These are phyloP conservation scores for Suillus subalutaceus DNA, from an alignment of 768 basidiomycete species.

Conservation along the genomic window DNA sequence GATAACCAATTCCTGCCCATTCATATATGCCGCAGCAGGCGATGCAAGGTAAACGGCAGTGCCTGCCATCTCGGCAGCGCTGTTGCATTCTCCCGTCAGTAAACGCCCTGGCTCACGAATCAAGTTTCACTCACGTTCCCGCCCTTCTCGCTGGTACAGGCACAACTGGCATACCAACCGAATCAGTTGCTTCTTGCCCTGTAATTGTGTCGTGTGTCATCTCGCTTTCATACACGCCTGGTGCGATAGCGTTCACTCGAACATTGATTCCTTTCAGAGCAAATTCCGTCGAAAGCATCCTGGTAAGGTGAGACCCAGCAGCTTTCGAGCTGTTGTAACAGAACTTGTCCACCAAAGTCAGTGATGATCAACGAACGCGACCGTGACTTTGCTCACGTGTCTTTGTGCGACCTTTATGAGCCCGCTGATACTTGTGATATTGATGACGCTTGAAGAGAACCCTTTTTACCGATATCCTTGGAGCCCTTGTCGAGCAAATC, in stretches of 20 bases:
- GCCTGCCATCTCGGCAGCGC: slow-evolving; percentile 75
- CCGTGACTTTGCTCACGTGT: slow-evolving; percentile 56
- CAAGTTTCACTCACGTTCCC: slow-evolving; percentile 59
- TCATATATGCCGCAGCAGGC: slow-evolving; percentile 70
- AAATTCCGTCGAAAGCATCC: slow-evolving; percentile 75
- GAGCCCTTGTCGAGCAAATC: slow-evolving; percentile 76
- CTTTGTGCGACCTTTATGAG: slow-evolving; percentile 70
- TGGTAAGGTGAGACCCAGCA: slow-evolving; percentile 76
- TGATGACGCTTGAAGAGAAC: slow-evolving; percentile 70
- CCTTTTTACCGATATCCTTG: slow-evolving; percentile 58
- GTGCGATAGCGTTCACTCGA: slow-evolving; percentile 75
- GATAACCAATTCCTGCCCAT: slow-evolving; percentile 77
- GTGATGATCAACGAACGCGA: neutral
- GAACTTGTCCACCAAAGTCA: slow-evolving; percentile 49
- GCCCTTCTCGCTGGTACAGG: slow-evolving; percentile 64
- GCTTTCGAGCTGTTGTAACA: slow-evolving; percentile 83
- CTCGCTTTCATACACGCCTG: slow-evolving; percentile 76
- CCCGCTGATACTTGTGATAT: slow-evolving; percentile 80
- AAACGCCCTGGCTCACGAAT: neutral
- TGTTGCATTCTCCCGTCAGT: slow-evolving; percentile 29
- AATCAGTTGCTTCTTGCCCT: slow-evolving; percentile 49
- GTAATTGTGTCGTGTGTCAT: slow-evolving; percentile 63
- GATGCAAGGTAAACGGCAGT: slow-evolving; percentile 78
- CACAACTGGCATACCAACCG: slow-evolving; percentile 58
- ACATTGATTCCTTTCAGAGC: slow-evolving; percentile 68